These are phyloP conservation scores for Hygrocybe coccinea DNA, from an alignment of 768 basidiomycete species.

Conservation along the genomic window DNA sequence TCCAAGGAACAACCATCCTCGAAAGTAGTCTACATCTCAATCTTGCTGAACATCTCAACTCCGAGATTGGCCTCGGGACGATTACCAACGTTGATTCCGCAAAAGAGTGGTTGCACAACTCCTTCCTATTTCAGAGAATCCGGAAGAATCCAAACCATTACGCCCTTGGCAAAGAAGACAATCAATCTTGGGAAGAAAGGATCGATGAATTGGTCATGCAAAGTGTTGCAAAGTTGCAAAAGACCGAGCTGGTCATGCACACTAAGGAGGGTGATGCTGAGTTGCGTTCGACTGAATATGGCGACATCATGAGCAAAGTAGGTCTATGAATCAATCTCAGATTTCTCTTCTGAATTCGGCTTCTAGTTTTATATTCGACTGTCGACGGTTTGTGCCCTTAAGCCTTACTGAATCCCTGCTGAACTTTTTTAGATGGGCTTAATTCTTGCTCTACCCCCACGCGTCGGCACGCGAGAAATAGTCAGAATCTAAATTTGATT, in stretches of 20 bases:
- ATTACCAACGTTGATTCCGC: conserved; percentile 68
- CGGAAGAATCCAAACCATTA: conserved; percentile 81
- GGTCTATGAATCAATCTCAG: not conserved
- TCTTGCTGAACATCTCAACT: conserved; percentile 88
- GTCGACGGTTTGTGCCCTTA: conserved; percentile 44
- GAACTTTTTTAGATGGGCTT: conserved; percentile 51
- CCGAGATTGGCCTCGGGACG: conserved; percentile 84
- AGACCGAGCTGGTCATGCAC: conserved; percentile 55
- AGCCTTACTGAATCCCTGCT: not conserved
- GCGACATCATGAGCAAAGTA: conserved; percentile 86
- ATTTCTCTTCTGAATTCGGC: conserved; percentile 4
- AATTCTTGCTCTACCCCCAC: conserved; percentile 55
- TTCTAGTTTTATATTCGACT: conserved; percentile 70
- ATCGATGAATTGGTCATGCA: conserved; percentile 71
- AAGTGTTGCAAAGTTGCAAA: conserved; percentile 55
- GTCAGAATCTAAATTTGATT: conserved; percentile 38
- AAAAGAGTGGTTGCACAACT: conserved; percentile 75
- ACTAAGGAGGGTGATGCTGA: conserved; percentile 35
- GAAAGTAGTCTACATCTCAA: conserved; percentile 84
- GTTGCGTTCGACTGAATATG: conserved; percentile 65
- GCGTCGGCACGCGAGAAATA: conserved; percentile 58
- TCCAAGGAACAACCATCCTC: conserved; percentile 67
- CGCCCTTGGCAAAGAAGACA: conserved; percentile 49
- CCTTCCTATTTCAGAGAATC: conserved; percentile 85
- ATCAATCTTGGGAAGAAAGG: conserved; percentile 63